phyloP scores from a whole-genome alignment of 768 basidiomycete species.

The Kondoa malvinella region DNA sequence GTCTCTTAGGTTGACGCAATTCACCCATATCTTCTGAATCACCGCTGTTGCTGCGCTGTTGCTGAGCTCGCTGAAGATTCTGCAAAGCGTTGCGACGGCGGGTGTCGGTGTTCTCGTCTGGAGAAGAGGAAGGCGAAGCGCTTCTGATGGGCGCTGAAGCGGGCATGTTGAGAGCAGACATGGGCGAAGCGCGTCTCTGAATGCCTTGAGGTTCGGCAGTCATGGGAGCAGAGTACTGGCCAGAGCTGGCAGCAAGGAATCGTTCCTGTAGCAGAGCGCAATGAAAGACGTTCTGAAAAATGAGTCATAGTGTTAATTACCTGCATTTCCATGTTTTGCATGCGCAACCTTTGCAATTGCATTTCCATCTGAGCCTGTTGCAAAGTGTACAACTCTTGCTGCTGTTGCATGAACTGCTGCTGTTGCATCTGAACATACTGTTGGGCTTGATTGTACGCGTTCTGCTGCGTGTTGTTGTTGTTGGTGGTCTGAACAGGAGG shows the following conservation, averaged over 20 bases:
- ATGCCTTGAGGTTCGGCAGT: neutral
- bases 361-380: neutral
- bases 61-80: neutral
- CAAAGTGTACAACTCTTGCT: neutral
- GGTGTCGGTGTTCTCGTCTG: too few relatives aligned
- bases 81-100: neutral
- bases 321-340: constrained; percentile 5
- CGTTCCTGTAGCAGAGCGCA: neutral
- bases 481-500: neutral
- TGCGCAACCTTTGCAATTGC: neutral
- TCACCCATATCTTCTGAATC: neutral
- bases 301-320: neutral
- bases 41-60: neutral
- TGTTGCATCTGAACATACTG: neutral
- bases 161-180: neutral
- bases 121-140: too few relatives aligned
- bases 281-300: neutral
- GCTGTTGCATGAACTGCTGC: neutral
- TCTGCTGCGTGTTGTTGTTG: neutral
- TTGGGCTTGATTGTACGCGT: neutral
- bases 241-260: neutral
- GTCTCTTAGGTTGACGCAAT: neutral
- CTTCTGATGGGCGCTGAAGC: too few relatives aligned
- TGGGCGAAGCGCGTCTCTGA: neutral
- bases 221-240: neutral